Conservation (phyloP, 2,329 filamentous ascomycete species). For the Bipolaris zeicola region DNA sequence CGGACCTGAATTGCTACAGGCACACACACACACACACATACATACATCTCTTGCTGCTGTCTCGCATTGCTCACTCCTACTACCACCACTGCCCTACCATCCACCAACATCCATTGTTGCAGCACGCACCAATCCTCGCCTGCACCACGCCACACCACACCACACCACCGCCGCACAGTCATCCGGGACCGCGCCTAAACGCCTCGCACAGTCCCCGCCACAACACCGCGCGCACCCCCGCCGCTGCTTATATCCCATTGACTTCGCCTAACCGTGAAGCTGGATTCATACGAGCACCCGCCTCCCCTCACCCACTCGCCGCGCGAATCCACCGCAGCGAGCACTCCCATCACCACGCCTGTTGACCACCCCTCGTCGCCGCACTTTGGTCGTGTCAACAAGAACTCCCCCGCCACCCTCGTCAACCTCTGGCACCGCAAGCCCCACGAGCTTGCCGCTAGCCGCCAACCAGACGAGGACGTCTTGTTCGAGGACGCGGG, state of each 20-base stretch:
- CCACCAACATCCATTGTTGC: background rate
- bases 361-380: constrained; percentile 49
- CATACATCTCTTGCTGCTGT: background rate
- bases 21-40: background rate
- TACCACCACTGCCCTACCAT: background rate
- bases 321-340: constrained; percentile 58
- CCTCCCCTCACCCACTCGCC: constrained; percentile 60
- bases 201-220: constrained; percentile 15
- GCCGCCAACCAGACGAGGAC: constrained; percentile 41
- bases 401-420: constrained; percentile 43
- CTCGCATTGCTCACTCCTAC: background rate
- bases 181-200: constrained; percentile 12
- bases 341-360: constrained; percentile 55
- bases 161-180: constrained; percentile 11
- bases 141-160: constrained; percentile 4
- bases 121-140: background rate
- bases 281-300: constrained; percentile 60
- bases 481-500: constrained; percentile 50
- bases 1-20: background rate
- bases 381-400: constrained; percentile 49
- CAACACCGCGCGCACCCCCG: constrained; percentile 3
- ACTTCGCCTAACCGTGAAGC: constrained; percentile 53
- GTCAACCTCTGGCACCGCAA: constrained; percentile 55
- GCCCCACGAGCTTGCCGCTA: constrained; percentile 42
- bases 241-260: constrained; percentile 6